These are phyloP conservation scores for Russula vinacea DNA, from an alignment of 768 basidiomycete species.

Conservation along the genomic window DNA sequence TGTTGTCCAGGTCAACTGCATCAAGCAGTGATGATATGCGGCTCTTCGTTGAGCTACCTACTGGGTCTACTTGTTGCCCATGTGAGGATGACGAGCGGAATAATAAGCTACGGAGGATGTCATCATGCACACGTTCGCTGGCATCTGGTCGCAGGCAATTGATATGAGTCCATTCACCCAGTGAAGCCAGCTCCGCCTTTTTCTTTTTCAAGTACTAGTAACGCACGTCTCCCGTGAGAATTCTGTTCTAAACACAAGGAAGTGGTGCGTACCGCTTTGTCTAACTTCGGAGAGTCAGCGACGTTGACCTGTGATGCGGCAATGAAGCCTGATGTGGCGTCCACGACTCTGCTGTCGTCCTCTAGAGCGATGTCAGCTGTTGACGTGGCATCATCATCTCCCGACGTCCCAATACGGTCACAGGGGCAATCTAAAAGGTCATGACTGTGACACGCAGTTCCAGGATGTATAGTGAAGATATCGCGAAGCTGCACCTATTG, in stretches of 20 bases:
- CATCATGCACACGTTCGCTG: conserved; percentile 57
- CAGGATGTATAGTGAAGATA: conserved; percentile 81
- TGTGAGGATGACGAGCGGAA: conserved; percentile 26
- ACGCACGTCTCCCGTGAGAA: neutral
- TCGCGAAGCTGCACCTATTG: conserved; percentile 65
- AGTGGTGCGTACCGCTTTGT: conserved; percentile 48
- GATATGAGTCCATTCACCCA: conserved; percentile 84
- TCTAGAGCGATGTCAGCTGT: conserved; percentile 19
- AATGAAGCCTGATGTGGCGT: conserved; percentile 47
- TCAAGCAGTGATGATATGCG: conserved; percentile 38
- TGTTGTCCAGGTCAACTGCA: conserved; percentile 50
- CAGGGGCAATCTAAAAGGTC: conserved; percentile 85
- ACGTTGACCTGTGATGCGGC: conserved; percentile 60
- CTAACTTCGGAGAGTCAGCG: conserved; percentile 44
- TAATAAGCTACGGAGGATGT: conserved; percentile 55
- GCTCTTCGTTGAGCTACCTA: conserved; percentile 31
- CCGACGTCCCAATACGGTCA: conserved; percentile 32
- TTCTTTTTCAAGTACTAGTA: conserved; percentile 63
- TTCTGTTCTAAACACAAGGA: conserved; percentile 16
- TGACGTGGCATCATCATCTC: neutral
- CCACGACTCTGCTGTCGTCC: conserved; percentile 35
- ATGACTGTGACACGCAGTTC: conserved; percentile 86
- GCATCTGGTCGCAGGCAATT: conserved; percentile 56
- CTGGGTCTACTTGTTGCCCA: conserved; percentile 19
- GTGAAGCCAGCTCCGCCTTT: conserved; percentile 61